Conservation (phyloP, 495 filamentous ascomycete species). For the Achaetomiella virescens region DNA sequence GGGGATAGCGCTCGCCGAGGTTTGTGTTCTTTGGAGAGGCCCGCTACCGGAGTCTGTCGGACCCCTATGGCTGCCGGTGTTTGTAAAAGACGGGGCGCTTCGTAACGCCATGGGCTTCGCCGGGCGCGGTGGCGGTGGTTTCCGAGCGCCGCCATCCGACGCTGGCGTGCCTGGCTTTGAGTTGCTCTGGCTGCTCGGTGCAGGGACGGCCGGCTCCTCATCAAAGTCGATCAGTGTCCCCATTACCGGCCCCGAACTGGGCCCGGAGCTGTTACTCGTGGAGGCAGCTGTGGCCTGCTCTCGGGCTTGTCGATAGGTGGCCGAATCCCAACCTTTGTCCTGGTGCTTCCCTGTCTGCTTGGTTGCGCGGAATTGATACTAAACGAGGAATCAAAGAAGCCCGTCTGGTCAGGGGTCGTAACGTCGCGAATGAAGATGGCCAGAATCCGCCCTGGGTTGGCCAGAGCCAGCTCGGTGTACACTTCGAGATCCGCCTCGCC, state of each 20-base stretch:
- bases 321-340: slow-evolving; percentile 7
- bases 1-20: background rate
- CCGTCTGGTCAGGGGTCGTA: slow-evolving; percentile 60
- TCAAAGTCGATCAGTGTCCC: slow-evolving; percentile 62
- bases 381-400: slow-evolving; percentile 73
- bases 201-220: slow-evolving; percentile 34
- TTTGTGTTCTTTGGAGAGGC: background rate
- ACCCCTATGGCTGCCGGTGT: slow-evolving; percentile 11
- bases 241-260: slow-evolving; percentile 35
- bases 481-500: slow-evolving; percentile 96
- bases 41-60: background rate
- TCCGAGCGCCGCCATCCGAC: slow-evolving; percentile 30
- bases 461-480: slow-evolving; percentile 84
- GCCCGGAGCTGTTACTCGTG: slow-evolving; percentile 26
- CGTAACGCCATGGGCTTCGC: slow-evolving; percentile 63
- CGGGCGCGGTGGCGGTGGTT: slow-evolving; percentile 54
- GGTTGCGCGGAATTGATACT: slow-evolving; percentile 18
- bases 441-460: slow-evolving; percentile 74
- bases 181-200: slow-evolving; percentile 12
- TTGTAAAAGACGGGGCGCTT: slow-evolving; percentile 25
- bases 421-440: slow-evolving; percentile 90
- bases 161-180: slow-evolving; percentile 29
- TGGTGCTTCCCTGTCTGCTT: slow-evolving; percentile 21
- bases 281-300: slow-evolving; percentile 30
- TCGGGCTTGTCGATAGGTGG: slow-evolving; percentile 23